Evolutionary conservation across 768 basidiomycete species (phyloP), one percentile per base, ranked within the genome.

Genomic region (Calocybe indica): DNA sequence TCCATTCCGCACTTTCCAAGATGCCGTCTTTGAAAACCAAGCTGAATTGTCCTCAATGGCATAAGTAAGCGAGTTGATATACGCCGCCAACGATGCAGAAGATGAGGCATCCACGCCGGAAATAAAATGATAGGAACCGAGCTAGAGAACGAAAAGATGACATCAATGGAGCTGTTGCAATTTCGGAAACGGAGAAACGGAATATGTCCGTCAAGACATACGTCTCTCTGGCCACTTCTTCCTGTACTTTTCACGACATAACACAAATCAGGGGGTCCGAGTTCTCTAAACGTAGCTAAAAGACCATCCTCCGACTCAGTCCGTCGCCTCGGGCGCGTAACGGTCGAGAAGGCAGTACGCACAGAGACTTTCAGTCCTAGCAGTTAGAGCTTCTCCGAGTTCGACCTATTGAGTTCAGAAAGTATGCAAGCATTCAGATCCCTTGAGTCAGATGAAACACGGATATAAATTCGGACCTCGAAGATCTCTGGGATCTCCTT

Each of bases 71-170:
- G 93, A 96, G 70, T 99, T 98, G 66, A 98, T 88, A 67, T 99
- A 99, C 8, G 96, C 95, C 5, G 96, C 96, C 29, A 99, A 77
- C 0, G 93, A 95, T 3, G 96, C 96, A 13, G 94, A 97, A 5
- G 95, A 96, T 12, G 93, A 97, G 1, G 95, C 92, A 65, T 99
- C 96, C 45, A 99, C 91, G n/a, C 96, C 95, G 0, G 96, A 99
- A 49, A 96, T 80, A 57, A 91, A 97, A 68, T 99, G 96, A 64
- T 97, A 98, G 33, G 95, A 97, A 35, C 92, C 92, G 49, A 92
- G 74, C 93, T 96, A 57, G 28, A 36, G 12, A 36, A 31, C 33
- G 22, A 22, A 4, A 22, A 22, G 22, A 22, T 22, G 22, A 2
- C 22, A 46, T 28, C 15, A 41, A 51, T 29, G 47, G 51, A 32